These are phyloP conservation scores for Aureobasidium mangrovei DNA, from an alignment of 2,329 filamentous ascomycete genomes.

Conservation along the genomic window DNA sequence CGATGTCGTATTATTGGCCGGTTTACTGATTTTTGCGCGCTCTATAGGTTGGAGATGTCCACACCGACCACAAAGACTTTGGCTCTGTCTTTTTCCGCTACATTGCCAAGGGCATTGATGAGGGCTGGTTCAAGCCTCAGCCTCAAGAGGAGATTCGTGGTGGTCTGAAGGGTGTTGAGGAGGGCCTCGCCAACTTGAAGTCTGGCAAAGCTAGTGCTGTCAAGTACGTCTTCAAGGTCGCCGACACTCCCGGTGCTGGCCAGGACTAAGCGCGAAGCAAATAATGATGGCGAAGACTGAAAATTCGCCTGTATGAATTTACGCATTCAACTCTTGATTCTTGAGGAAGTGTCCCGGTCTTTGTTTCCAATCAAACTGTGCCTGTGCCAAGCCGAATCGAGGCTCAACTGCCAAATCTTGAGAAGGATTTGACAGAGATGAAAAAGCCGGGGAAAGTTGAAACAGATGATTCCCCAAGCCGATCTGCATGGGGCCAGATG, in stretches of 20 bases:
- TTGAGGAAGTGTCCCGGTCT: background rate
- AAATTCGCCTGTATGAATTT: background rate
- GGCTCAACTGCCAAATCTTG: background rate
- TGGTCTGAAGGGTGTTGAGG: slow-evolving; percentile 23
- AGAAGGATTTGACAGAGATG: background rate
- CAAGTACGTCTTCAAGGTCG: slow-evolving; percentile 26
- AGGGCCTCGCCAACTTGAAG: slow-evolving; percentile 23
- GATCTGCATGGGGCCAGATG: background rate
- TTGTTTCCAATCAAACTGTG: background rate
- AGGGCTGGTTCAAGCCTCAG: slow-evolving; percentile 30
- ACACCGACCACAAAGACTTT: slow-evolving; percentile 27
- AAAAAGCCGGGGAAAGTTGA: background rate
- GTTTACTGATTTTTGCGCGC: no score
- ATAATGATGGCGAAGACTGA: background rate
- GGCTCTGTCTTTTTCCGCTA: slow-evolving; percentile 28
- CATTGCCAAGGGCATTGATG: slow-evolving; percentile 25
- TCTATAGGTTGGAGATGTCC: slow-evolving; percentile 20
- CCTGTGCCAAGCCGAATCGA: background rate
- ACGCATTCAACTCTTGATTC: background rate
- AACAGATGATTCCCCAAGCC: background rate
- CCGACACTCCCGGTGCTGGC: slow-evolving; percentile 21
- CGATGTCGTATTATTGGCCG: no score
- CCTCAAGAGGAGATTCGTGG: slow-evolving; percentile 26
- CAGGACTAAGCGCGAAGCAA: background rate
- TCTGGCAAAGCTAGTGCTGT: slow-evolving; percentile 25